Percentiles rank a stretch among this genome's conserved stretches.
Conservation (phyloP, 176 grass and related monocot genomes). For the Oryza brachyantha region DNA sequence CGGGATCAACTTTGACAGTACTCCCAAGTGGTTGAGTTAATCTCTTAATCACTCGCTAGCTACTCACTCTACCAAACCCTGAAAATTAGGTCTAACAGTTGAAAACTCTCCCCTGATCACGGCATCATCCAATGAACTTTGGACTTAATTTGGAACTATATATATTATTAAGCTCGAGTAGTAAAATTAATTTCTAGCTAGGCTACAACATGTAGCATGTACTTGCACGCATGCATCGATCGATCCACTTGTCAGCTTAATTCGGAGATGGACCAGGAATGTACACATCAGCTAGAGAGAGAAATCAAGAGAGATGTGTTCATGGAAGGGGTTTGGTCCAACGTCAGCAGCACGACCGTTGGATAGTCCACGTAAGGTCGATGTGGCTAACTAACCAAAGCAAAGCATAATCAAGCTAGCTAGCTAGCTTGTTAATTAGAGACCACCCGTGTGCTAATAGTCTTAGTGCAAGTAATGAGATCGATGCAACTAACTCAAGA, state of each 20-base stretch:
- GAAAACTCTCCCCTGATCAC: constrained; percentile 12
- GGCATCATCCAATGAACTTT: not conserved
- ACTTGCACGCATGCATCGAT: too few relatives aligned
- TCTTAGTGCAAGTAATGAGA: not conserved
- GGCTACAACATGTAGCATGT: not conserved
- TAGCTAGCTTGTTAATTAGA: not conserved
- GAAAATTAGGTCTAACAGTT: not conserved
- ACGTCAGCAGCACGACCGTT: constrained; percentile 52
- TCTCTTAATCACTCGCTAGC: not conserved
- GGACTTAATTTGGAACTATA: too few relatives aligned
- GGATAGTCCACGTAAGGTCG: constrained; percentile 49
- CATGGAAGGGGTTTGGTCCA: constrained; percentile 42
- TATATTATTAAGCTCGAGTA: not conserved
- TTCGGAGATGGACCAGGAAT: constrained; percentile 33
- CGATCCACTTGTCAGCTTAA: constrained; percentile 5
- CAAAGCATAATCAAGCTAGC: not conserved
- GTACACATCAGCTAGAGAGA: not conserved
- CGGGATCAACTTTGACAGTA: constrained; percentile 29
- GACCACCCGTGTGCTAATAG: not conserved
- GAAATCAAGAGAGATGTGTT: not conserved
- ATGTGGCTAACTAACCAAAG: too few relatives aligned
- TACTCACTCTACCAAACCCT: not conserved
- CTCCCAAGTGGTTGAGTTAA: not conserved
- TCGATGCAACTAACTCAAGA: not conserved
- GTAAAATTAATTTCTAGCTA: not conserved